phyloP scores from a whole-genome alignment of 1,139 yeast species.

The Pichia inconspicua region DNA sequence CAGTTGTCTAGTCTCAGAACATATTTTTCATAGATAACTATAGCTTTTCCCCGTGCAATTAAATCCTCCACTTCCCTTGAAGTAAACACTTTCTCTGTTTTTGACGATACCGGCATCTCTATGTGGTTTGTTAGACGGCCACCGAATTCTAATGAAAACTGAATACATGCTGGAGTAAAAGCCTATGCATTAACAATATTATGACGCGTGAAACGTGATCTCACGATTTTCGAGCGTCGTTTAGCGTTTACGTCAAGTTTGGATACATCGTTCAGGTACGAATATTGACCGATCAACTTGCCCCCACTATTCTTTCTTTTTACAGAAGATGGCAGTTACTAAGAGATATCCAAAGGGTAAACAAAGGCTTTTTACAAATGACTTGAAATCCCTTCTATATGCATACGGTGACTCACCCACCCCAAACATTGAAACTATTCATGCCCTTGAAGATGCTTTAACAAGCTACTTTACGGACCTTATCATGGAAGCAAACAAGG shows the following conservation, averaged over 20 bases:
- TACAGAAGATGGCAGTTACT: slow-evolving; percentile 7
- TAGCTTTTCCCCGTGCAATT: slow-evolving; percentile 59
- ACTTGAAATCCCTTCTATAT: slow-evolving; percentile 59
- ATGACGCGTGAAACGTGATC: background rate
- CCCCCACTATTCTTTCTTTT: too few relatives aligned
- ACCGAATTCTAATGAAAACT: too few relatives aligned
- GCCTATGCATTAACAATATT: too few relatives aligned
- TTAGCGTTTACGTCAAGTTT: too few relatives aligned
- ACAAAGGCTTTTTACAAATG: slow-evolving; percentile 45
- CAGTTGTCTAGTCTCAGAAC: slow-evolving; percentile 65
- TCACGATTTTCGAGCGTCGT: background rate
- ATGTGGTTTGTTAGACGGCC: background rate
- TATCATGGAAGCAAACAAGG: slow-evolving; percentile 58
- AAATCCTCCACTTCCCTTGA: slow-evolving; percentile 38
- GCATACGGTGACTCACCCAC: slow-evolving; percentile 83
- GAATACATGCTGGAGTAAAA: too few relatives aligned
- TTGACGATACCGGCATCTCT: background rate
- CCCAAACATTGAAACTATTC: slow-evolving; percentile 70
- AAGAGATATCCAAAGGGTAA: slow-evolving; percentile 18
- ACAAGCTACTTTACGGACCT: slow-evolving; percentile 69
- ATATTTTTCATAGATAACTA: slow-evolving; percentile 54
- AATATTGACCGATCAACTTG: too few relatives aligned
- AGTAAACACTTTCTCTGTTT: background rate
- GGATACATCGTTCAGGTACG: too few relatives aligned
- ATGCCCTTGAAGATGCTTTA: slow-evolving; percentile 75